Evolutionary conservation across 768 basidiomycete species (phyloP).

Genomic region (Candolleomyces aberdarensis): DNA sequence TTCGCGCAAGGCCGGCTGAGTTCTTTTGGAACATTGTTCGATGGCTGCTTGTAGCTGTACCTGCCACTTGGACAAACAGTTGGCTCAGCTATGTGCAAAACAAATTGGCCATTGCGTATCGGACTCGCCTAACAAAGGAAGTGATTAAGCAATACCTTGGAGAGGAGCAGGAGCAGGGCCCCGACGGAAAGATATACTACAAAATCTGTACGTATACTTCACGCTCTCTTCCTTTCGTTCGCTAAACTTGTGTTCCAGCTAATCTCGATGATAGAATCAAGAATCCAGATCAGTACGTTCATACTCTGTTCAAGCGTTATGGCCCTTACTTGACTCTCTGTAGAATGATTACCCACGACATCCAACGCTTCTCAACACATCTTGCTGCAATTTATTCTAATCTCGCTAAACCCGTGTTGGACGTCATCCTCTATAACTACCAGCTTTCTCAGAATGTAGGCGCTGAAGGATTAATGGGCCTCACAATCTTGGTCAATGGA

Average conservation of each 20-base stretch:
- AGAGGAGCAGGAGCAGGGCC: slow-evolving; percentile 50
- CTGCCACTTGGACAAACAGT: slow-evolving; percentile 90
- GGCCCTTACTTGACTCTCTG: slow-evolving; percentile 1
- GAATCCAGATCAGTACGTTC: slow-evolving; percentile 84
- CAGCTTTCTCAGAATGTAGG: slow-evolving; percentile 93
- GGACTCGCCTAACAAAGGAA: slow-evolving; percentile 80
- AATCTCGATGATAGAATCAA: slow-evolving; percentile 95
- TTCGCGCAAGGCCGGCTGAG: slow-evolving; percentile 73
- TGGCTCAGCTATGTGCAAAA: slow-evolving; percentile 93
- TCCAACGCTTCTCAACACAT: slow-evolving; percentile 87
- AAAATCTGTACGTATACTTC: slow-evolving; percentile 64
- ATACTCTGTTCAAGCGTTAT: background rate
- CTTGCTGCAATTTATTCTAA: slow-evolving; percentile 94
- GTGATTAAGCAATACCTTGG: slow-evolving; percentile 86
- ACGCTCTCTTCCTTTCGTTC: background rate
- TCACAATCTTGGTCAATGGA: slow-evolving; percentile 82
- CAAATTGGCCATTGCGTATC: slow-evolving; percentile 86
- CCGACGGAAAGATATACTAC: slow-evolving; percentile 86
- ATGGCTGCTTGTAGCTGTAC: slow-evolving; percentile 91
- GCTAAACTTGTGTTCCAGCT: slow-evolving; percentile 39
- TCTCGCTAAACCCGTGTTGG: slow-evolving; percentile 88
- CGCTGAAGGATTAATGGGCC: slow-evolving; percentile 81
- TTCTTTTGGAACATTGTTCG: slow-evolving; percentile 84
- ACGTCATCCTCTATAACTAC: slow-evolving; percentile 93
- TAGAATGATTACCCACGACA: slow-evolving; percentile 95